These are phyloP conservation scores for Podospora australis DNA, from an alignment of 495 filamentous ascomycete species.

Conservation along the genomic window DNA sequence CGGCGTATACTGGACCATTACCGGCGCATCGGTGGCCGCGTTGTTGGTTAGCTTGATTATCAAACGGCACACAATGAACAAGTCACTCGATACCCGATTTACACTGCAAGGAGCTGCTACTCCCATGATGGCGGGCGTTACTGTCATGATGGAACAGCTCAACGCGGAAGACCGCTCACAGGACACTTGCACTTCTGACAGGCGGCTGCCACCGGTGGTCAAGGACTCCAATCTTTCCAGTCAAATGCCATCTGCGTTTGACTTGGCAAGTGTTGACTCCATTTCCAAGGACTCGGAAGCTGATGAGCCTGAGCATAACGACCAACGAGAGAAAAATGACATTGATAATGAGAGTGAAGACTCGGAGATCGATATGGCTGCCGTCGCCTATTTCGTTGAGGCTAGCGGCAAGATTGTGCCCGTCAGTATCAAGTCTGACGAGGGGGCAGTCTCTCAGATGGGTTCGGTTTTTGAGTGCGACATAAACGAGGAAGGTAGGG, in stretches of 20 bases:
- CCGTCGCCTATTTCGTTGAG: conserved; percentile 16
- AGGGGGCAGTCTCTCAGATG: neutral
- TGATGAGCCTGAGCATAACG: neutral
- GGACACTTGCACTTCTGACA: neutral
- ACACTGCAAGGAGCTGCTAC: conserved; percentile 14
- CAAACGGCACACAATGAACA: conserved; percentile 23
- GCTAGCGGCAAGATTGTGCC: conserved; percentile 12
- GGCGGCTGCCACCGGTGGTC: neutral
- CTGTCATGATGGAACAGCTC: neutral
- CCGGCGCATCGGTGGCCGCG: conserved; percentile 10
- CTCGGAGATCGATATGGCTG: neutral
- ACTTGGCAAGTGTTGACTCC: conserved; percentile 2
- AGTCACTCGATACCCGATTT: conserved; percentile 22
- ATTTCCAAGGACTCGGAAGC: neutral
- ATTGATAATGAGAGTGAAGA: neutral
- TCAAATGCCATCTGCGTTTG: neutral
- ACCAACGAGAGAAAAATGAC: neutral
- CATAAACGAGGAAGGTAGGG: neutral
- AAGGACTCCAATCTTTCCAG: neutral
- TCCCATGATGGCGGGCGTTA: neutral
- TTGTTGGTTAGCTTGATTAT: conserved; percentile 19
- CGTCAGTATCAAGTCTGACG: conserved; percentile 7
- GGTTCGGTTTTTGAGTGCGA: neutral
- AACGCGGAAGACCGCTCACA: neutral
- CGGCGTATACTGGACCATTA: conserved; percentile 24